Percentiles rank a stretch among this genome's conserved stretches.
These are phyloP conservation scores for Hortiboletus campestris DNA, from an alignment of 768 basidiomycete genomes.

Conservation along the genomic window DNA sequence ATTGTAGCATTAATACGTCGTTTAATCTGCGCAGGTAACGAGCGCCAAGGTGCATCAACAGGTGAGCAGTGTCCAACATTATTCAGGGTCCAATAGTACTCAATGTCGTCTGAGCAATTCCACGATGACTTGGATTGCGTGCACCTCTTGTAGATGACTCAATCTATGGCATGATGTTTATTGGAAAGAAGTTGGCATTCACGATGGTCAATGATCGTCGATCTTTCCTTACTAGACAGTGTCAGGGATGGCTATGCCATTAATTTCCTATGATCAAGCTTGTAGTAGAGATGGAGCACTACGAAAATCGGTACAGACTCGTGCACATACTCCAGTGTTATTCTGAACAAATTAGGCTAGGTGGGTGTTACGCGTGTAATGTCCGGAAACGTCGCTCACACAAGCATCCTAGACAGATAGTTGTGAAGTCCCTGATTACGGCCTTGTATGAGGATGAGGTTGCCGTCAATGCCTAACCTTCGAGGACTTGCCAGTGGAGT, in stretches of 20 bases:
- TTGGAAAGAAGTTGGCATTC: background rate
- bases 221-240: background rate
- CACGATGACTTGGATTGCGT: background rate
- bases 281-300: too few species aligned
- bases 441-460: too few species aligned
- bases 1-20: background rate
- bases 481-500: too few species aligned
- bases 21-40: background rate
- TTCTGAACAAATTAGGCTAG: background rate
- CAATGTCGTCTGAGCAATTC: constrained; percentile 11
- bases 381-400: background rate
- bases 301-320: too few species aligned
- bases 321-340: too few species aligned
- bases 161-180: background rate
- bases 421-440: too few species aligned
- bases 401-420: too few species aligned
- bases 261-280: too few species aligned
- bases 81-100: background rate
- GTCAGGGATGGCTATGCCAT: background rate
- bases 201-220: too few species aligned
- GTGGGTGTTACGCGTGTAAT: too few species aligned
- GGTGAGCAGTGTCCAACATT: background rate
- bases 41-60: background rate
- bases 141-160: background rate
- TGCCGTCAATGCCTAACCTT: too few species aligned